A percentile compares a stretch with the other conserved stretches of the same genome.
phyloP scores from a whole-genome alignment of 2,329 filamentous ascomycete species.

The Ophiostoma sp. region DNA sequence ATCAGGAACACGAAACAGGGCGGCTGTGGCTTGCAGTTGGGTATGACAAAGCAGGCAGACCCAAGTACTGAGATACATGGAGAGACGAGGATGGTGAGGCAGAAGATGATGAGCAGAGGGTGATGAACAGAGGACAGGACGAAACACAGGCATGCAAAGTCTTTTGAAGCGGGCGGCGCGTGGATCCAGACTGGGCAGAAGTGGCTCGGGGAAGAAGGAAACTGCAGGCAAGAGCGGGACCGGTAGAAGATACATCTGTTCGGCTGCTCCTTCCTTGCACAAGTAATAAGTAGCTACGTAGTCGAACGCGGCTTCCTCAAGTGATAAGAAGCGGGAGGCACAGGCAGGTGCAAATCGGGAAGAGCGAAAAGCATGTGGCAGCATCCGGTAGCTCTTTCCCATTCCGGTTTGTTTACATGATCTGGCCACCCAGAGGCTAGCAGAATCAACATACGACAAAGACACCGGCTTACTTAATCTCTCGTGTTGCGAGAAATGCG shows the following conservation, averaged over 20 bases:
- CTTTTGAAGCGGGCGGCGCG: neutral
- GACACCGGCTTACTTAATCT: neutral
- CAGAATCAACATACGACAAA: neutral
- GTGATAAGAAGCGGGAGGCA: neutral
- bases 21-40: neutral
- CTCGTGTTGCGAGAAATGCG: too few species aligned
- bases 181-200: neutral
- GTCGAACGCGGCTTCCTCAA: neutral
- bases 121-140: too few species aligned
- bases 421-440: neutral
- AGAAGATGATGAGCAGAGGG: neutral
- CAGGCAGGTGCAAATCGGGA: neutral
- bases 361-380: conserved; percentile 6
- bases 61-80: conserved; percentile 2
- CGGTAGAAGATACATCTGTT: neutral
- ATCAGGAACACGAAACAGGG: neutral
- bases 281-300: neutral
- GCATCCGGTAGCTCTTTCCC: neutral
- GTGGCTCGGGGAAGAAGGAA: conserved; percentile 1
- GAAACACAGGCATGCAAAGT: neutral
- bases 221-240: neutral
- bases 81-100: neutral
- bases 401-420: conserved; percentile 10
- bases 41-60: neutral
- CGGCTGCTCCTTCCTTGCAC: neutral